Conservation (phyloP, 306 rosid genomes). For the Quercus mongolica region DNA sequence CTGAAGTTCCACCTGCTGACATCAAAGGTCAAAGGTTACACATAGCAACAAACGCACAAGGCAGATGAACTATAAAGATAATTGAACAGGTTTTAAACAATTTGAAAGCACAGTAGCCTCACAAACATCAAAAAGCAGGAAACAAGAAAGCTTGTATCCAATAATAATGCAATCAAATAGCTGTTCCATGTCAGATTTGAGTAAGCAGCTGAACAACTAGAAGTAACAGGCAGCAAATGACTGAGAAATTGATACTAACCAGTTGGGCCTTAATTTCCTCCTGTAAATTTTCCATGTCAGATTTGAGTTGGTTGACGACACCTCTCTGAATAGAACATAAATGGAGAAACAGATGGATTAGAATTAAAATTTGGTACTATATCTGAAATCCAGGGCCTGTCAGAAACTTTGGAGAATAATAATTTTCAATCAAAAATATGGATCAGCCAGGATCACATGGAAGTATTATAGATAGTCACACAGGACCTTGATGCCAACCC, state of each 20-base stretch:
- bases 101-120: background rate
- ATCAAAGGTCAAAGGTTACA: slow-evolving; percentile 11
- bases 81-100: background rate
- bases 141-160: background rate
- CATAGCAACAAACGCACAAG: slow-evolving; percentile 1
- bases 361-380: background rate
- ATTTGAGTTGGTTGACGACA: slow-evolving; percentile 75
- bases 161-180: background rate
- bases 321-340: slow-evolving; percentile 54
- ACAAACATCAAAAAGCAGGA: background rate
- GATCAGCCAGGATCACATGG: background rate
- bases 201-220: background rate
- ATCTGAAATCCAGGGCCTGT: background rate
- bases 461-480: background rate
- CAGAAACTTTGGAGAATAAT: slow-evolving; percentile 1
- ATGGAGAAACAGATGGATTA: slow-evolving; percentile 16
- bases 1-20: slow-evolving; percentile 70
- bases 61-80: background rate
- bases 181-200: background rate
- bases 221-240: slow-evolving; percentile 7
- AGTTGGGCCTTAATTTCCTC: slow-evolving; percentile 69
- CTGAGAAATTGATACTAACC: slow-evolving; percentile 49
- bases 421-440: background rate
- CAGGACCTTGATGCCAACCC: slow-evolving; percentile 4
- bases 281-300: slow-evolving; percentile 74